These are phyloP conservation scores for Sarcocystis neurona DNA, from an alignment of 169 alveolate species.

Conservation along the genomic window DNA sequence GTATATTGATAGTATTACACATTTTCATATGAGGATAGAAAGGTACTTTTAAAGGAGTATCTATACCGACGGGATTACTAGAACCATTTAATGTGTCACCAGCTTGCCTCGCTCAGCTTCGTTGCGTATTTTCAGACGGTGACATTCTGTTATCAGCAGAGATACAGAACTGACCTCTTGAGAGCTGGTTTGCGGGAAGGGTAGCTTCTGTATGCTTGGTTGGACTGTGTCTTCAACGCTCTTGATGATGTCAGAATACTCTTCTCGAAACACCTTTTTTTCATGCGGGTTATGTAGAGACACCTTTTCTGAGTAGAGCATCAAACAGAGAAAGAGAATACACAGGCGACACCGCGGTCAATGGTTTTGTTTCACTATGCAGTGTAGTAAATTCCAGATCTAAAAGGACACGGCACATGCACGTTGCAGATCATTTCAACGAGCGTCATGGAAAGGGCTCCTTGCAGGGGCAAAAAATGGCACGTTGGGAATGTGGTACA, in stretches of 20 bases:
- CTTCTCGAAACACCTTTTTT: background rate
- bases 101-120: too few species aligned
- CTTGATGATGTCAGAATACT: background rate
- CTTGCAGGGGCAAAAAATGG: background rate
- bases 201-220: constrained; percentile 16
- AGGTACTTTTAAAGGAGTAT: too few species aligned
- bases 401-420: too few species aligned
- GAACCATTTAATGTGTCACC: too few species aligned
- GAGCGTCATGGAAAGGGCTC: too few species aligned
- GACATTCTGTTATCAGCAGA: too few species aligned
- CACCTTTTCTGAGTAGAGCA: background rate
- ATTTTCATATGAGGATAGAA: too few species aligned
- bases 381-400: too few species aligned
- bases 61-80: too few species aligned
- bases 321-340: background rate
- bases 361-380: background rate
- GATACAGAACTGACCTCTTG: constrained; percentile 10
- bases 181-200: constrained; percentile 4
- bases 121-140: too few species aligned
- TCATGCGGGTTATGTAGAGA: background rate
- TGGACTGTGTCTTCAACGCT: background rate
- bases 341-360: background rate
- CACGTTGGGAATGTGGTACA: background rate
- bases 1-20: too few species aligned
- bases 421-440: too few species aligned